Evolutionary conservation across 83 land plant genomes (phyloP).

Genomic region (Thuja plicata): DNA sequence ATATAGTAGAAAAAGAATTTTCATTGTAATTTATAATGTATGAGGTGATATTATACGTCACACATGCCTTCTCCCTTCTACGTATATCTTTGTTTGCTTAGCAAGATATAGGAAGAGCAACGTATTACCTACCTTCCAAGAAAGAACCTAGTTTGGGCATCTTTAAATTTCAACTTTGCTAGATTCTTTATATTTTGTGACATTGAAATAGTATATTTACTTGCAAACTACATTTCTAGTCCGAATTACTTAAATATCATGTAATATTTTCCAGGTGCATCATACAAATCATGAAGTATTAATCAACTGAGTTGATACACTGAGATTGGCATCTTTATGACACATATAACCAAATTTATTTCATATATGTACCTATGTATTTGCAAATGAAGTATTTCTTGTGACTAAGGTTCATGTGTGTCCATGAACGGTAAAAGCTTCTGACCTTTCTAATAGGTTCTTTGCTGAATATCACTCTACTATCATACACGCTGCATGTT

Average conservation of each 20-base stretch:
- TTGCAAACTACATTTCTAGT: background rate
- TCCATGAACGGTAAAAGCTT: background rate
- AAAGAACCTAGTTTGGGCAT: background rate
- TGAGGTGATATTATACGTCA: no score
- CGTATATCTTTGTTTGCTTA: background rate
- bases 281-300: no score
- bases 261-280: no score
- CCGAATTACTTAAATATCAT: no score
- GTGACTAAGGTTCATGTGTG: background rate
- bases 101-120: background rate
- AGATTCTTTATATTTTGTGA: background rate
- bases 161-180: no score
- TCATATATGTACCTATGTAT: no score
- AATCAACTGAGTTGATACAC: background rate
- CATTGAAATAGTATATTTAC: background rate
- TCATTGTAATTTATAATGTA: no score
- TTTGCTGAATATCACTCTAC: background rate
- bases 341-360: no score
- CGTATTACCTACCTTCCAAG: background rate
- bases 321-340: background rate
- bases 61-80: background rate
- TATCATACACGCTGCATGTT: background rate
- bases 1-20: no score
- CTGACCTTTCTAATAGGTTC: background rate
- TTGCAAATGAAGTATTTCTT: no score